Conservation (phyloP, 2,329 filamentous ascomycete species). For the Alternaria brassicicola region DNA sequence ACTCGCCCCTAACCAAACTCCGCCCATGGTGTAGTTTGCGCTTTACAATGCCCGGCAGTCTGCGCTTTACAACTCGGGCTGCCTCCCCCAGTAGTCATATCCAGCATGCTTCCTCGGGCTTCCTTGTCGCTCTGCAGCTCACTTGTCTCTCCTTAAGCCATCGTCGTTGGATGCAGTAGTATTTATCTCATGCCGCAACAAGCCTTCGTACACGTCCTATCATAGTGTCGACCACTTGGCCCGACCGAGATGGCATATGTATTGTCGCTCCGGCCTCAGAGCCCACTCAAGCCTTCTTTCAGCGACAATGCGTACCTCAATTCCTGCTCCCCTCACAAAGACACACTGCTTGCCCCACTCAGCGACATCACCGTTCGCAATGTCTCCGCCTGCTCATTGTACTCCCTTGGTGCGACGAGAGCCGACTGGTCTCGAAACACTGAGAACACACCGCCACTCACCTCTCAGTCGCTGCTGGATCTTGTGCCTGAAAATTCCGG, state of each 20-base stretch:
- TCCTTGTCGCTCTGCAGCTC: slow-evolving; percentile 17
- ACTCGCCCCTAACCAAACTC: slow-evolving; percentile 2
- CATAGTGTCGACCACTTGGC: slow-evolving; percentile 27
- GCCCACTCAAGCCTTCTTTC: slow-evolving; percentile 51
- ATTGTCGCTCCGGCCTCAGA: slow-evolving; percentile 48
- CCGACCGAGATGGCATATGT: slow-evolving; percentile 47
- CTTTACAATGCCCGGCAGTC: slow-evolving; percentile 23
- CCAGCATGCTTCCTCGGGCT: slow-evolving; percentile 16
- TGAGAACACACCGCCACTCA: slow-evolving; percentile 44
- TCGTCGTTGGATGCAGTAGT: slow-evolving; percentile 40
- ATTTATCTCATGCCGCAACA: slow-evolving; percentile 48
- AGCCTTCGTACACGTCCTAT: slow-evolving; percentile 27
- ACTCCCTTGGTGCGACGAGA: slow-evolving; percentile 35
- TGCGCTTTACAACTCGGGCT: slow-evolving; percentile 21
- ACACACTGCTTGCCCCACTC: slow-evolving; percentile 32
- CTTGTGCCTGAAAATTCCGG: slow-evolving; percentile 33
- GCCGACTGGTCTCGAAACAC: slow-evolving; percentile 33
- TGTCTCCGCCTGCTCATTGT: slow-evolving; percentile 46
- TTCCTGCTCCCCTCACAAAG: slow-evolving; percentile 42
- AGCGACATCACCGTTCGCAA: slow-evolving; percentile 40
- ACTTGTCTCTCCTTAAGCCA: slow-evolving; percentile 38
- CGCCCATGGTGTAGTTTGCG: slow-evolving; percentile 19
- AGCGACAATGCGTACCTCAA: slow-evolving; percentile 49
- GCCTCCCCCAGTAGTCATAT: slow-evolving; percentile 18
- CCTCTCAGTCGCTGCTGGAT: slow-evolving; percentile 43